phyloP scores from a whole-genome alignment of 176 grass and related monocot species.

The Zizania latifolia region DNA sequence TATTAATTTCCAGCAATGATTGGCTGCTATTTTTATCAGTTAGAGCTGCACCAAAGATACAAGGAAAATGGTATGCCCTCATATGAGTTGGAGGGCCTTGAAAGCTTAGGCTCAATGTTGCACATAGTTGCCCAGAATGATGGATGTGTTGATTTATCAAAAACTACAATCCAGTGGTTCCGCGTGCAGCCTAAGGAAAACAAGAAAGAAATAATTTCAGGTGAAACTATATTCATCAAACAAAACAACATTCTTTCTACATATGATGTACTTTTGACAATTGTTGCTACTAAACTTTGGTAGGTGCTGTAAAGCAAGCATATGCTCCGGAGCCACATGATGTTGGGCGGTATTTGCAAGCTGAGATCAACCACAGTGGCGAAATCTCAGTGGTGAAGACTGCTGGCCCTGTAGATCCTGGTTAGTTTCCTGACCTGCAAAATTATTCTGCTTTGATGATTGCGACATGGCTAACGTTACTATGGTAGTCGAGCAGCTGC shows the following conservation, averaged over 20 bases:
- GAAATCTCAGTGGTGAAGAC: conserved; percentile 34
- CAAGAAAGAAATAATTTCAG: conserved; percentile 73
- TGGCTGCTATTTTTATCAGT: conserved; percentile 36
- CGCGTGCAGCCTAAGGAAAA: conserved; percentile 45
- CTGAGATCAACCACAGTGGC: conserved; percentile 45
- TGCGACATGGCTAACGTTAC: conserved; percentile 11
- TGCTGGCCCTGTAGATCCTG: conserved; percentile 53
- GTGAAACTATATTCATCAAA: conserved; percentile 35
- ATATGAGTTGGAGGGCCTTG: conserved; percentile 57
- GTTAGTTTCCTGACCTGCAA: conserved; percentile 28
- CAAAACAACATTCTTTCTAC: neutral
- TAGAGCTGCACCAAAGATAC: conserved; percentile 28
- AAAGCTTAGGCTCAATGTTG: conserved; percentile 65
- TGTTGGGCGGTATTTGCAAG: conserved; percentile 59
- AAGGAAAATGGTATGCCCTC: conserved; percentile 15
- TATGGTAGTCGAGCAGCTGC: conserved; percentile 48
- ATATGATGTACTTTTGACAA: neutral
- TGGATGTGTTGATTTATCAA: conserved; percentile 32
- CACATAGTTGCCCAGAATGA: conserved; percentile 27
- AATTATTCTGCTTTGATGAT: conserved; percentile 15
- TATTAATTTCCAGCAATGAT: neutral
- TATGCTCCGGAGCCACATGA: conserved; percentile 82
- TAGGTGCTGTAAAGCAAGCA: conserved; percentile 61
- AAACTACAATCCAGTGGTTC: conserved; percentile 65
- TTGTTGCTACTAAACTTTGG: conserved; percentile 9